Base-by-base conservation (phyloP, 352 stramenopile genomes). In the Pythium periplocum region DNA sequence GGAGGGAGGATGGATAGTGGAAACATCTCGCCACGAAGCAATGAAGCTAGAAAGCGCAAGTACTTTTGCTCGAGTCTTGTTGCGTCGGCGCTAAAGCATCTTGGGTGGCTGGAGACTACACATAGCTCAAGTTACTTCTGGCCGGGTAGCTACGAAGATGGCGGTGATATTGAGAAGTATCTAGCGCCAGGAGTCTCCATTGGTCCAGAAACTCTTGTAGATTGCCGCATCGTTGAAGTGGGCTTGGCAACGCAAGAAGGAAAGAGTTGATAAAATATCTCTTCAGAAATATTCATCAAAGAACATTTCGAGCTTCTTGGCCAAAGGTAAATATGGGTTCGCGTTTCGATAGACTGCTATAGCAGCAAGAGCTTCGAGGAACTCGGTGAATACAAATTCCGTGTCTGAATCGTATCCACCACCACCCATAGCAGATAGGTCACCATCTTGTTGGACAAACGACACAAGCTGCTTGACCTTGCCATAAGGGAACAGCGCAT, bases 51-150 rank as follows among this genome's bases (percentile, higher is more conserved):
- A 6, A 83, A 86, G 56, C 77, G 74, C 41, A 92, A 92, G 62
- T 94, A 91, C 51, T 92, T 94, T 68, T 94, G 83, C 51, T 94
- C 83, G 10, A 90, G 81, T 38, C 68, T 94, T 7, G 83, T 79
- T 9, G 83, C 83, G 4, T 78, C 81, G n/a, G 75, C 81, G 8
- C 75, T 89, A 46, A 91, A 90, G 53, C 69, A 92, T 11, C 34
- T 94, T 4, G 81, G 81, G 0, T 94, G 83, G 83, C 57, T 94
- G 35, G 46, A 85, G 5, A 90, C 79, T 1, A 84, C 57, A 26
- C 75, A 78, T 11, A 83, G 76, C 33, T 73, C 76, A 4, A 91
- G 72, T 36, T 88, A 86, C 36, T 94, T 90, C 52, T 94, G 83
- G 83, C 83, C 83, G 0, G 81, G 83, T 30, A 92, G 81, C 57